Evolutionary conservation across 177 flowering plant species (phyloP).

Genomic region (Vitis hybrid): DNA sequence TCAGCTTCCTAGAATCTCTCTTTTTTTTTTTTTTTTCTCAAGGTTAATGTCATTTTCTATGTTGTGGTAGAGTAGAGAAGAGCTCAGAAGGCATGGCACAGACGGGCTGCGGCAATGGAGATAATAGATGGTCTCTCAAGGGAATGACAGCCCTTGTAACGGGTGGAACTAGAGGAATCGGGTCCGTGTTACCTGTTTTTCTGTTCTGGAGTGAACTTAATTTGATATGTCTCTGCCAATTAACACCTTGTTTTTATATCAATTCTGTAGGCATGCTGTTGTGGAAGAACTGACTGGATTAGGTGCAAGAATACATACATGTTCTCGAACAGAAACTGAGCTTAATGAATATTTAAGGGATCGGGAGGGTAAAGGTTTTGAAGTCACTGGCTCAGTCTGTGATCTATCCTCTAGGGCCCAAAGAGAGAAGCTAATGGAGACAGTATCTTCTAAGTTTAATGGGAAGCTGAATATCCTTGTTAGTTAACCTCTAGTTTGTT

Average conservation of each 20-base stretch:
- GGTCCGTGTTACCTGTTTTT: conserved; percentile 5
- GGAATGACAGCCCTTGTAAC: conserved; percentile 27
- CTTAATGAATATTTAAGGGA: conserved; percentile 23
- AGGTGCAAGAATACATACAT: conserved; percentile 32
- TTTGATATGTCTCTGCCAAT: neutral
- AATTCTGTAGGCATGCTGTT: conserved; percentile 17
- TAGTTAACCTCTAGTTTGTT: neutral
- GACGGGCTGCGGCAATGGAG: too few relatives aligned
- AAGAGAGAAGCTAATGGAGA: conserved; percentile 34
- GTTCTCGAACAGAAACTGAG: conserved; percentile 22
- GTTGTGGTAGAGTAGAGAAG: too few relatives aligned
- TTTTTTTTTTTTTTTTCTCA: too few relatives aligned
- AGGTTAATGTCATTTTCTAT: too few relatives aligned
- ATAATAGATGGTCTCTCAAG: conserved; percentile 17
- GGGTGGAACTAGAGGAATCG: conserved; percentile 29
- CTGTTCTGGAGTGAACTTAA: neutral
- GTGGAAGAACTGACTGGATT: conserved; percentile 28
- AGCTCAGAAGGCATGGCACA: too few relatives aligned
- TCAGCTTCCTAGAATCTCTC: too few relatives aligned
- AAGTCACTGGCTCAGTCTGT: conserved; percentile 50
- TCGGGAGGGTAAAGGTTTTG: conserved; percentile 41
- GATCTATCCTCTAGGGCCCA: conserved; percentile 28
- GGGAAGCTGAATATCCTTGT: conserved; percentile 55
- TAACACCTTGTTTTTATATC: neutral
- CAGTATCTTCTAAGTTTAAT: conserved; percentile 37